A percentile compares a stretch with the other conserved stretches of the same genome.
These are phyloP conservation scores for Trichoderma koningiopsis DNA, from an alignment of 2,329 filamentous ascomycete genomes.

Conservation along the genomic window DNA sequence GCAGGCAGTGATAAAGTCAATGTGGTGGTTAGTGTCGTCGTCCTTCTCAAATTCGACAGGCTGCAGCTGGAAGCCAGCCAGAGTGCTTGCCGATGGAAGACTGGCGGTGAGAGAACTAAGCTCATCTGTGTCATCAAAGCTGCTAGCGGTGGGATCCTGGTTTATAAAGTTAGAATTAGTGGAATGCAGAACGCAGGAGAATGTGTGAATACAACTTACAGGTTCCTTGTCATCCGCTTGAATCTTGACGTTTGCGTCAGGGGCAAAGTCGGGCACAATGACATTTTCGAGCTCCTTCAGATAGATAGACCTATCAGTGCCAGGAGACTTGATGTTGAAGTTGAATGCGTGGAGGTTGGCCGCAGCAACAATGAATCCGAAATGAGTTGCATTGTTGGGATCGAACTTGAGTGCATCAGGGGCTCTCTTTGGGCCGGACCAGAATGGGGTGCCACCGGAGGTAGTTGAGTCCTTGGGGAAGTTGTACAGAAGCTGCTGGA, in stretches of 20 bases:
- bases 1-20: constrained; percentile 97
- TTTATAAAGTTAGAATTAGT: not conserved
- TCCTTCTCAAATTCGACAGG: constrained; percentile 99
- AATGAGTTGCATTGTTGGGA: constrained; percentile 78
- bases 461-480: constrained; percentile 94
- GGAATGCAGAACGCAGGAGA: not conserved
- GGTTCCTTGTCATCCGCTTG: constrained; percentile 95
- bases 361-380: constrained; percentile 82
- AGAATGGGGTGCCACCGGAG: constrained; percentile 87
- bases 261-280: constrained; percentile 93
- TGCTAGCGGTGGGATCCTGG: constrained; percentile 76
- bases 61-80: constrained; percentile 85
- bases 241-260: constrained; percentile 90
- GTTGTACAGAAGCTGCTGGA: constrained; percentile 93
- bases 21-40: constrained; percentile 96
- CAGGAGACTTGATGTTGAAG: constrained; percentile 90
- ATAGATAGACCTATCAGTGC: constrained; percentile 68
- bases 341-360: constrained; percentile 97
- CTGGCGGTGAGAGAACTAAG: constrained; percentile 70
- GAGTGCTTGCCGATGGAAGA: constrained; percentile 75
- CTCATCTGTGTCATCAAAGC: constrained; percentile 73
- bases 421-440: constrained; percentile 97
- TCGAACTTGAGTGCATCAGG: constrained; percentile 92
- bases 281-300: constrained; percentile 82
- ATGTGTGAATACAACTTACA: constrained; percentile 48